Base-by-base conservation (phyloP, 305 asterid species). In the Coffea humblotiana region DNA sequence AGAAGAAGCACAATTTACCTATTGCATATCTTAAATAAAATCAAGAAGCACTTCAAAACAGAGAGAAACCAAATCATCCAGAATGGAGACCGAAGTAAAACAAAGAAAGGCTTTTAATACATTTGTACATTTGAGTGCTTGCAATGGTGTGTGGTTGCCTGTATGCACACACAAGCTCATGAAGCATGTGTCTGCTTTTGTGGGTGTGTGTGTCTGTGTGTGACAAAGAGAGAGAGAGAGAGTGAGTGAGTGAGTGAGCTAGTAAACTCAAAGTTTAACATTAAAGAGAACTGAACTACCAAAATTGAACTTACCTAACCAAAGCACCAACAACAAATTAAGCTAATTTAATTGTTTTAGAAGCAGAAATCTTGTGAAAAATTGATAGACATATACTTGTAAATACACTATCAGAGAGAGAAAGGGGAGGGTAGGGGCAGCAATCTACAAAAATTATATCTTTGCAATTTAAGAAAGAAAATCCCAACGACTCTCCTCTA, bases 101-200 rank as follows among this genome's bases (percentile, higher is more conserved):
- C 12, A 12, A 48, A 9, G 11, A 12, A 48, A 48, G 14, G 13
- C 13, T 48, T 48, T 48, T 48, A 8, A 2, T 48, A 37, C 69
- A 86, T 94, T 71, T 96, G 83, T 66, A 77, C 91, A 75, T 91
- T 93, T 52, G 96, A 91, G 82, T 0, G 90, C 97, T 70, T 93
- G 98, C 43, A 37, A 0, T 37, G 43, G 43, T 37, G 43, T 37
- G 43, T 37, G 43, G 3, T 37, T 37, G 43, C 43, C 43, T 37
- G 43, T 37, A 37, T 37, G 43, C 43, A 37, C 6, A 4, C 43
- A 37, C 43, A 37, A 37, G 43, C 3, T 0, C 43, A 4, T 5
- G 6, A 37, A 37, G 5, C 6, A 37, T 37, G 43, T 37, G 43
- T 37, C 43, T 47, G 51, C 12, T 8, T 8, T 8, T 7, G 51